These are phyloP conservation scores for Rhizopogon salebrosus DNA, from an alignment of 768 basidiomycete genomes.

Conservation along the genomic window DNA sequence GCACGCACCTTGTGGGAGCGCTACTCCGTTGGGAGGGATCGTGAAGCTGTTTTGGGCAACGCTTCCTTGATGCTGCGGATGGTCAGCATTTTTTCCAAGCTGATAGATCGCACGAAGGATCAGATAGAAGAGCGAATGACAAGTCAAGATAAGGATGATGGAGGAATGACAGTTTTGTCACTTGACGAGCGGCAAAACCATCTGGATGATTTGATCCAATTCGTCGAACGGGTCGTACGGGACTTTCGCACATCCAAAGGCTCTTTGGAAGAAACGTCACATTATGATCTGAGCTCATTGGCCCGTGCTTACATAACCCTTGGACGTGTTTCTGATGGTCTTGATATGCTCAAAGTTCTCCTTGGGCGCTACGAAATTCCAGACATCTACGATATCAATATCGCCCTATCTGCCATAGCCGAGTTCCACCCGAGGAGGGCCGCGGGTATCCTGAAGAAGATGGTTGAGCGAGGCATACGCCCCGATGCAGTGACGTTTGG, in stretches of 20 bases:
- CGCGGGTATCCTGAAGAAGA: slow-evolving; percentile 41
- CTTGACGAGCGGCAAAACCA: background rate
- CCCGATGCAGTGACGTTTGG: slow-evolving; percentile 56
- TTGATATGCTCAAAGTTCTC: slow-evolving; percentile 42
- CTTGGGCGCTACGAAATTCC: slow-evolving; percentile 46
- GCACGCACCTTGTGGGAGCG: slow-evolving; percentile 56
- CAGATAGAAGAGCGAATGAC: slow-evolving; percentile 9
- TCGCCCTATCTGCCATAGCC: slow-evolving; percentile 52
- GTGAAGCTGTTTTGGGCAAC: slow-evolving; percentile 37
- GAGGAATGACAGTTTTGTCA: slow-evolving; percentile 17
- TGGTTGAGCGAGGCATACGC: slow-evolving; percentile 40
- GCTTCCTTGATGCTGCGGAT: slow-evolving; percentile 36
- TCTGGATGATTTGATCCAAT: slow-evolving; percentile 21
- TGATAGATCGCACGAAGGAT: slow-evolving; percentile 15
- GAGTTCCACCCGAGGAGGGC: slow-evolving; percentile 43
- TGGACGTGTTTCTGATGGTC: slow-evolving; percentile 41
- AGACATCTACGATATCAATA: slow-evolving; percentile 61
- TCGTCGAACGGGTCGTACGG: slow-evolving; percentile 41
- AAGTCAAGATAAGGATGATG: slow-evolving; percentile 3
- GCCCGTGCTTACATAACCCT: slow-evolving; percentile 60
- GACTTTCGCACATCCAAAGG: slow-evolving; percentile 38
- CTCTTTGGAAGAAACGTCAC: slow-evolving; percentile 43
- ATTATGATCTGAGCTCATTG: slow-evolving; percentile 51
- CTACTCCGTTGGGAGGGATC: slow-evolving; percentile 40
- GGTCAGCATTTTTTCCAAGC: slow-evolving; percentile 36